These are phyloP conservation scores for Claviceps sp. DNA, from an alignment of 2,329 filamentous ascomycete genomes.

Conservation along the genomic window DNA sequence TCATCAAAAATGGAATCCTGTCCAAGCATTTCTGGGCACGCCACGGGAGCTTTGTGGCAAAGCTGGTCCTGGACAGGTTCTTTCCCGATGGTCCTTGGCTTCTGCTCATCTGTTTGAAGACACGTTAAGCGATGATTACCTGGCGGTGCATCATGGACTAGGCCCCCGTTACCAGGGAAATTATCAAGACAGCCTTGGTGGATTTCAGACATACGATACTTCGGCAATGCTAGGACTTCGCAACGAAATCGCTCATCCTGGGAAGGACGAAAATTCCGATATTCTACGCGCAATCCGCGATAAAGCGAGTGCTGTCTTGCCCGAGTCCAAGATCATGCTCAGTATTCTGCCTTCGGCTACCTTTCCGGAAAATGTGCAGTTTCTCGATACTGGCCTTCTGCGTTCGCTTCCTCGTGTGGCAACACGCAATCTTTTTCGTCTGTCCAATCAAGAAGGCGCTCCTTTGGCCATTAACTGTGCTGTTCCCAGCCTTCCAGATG, in stretches of 20 bases:
- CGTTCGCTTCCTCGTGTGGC: constrained; percentile 63
- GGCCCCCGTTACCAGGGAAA: constrained; percentile 89
- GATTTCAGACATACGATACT: constrained; percentile 90
- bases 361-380: constrained; percentile 68
- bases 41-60: constrained; percentile 73
- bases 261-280: constrained; percentile 82
- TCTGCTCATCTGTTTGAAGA: constrained; percentile 84
- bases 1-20: constrained; percentile 46
- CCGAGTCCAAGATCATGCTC: constrained; percentile 68
- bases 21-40: constrained; percentile 89
- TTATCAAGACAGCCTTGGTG: constrained; percentile 89
- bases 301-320: constrained; percentile 69
- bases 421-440: constrained; percentile 41
- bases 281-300: constrained; percentile 79
- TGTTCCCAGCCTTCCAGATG: constrained; percentile 76
- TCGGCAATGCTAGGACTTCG: constrained; percentile 82
- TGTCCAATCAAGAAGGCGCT: constrained; percentile 40
- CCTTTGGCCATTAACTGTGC: constrained; percentile 80
- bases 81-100: constrained; percentile 77
- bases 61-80: constrained; percentile 57
- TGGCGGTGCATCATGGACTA: constrained; percentile 81
- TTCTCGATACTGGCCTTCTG: constrained; percentile 63
- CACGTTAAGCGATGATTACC: constrained; percentile 74
- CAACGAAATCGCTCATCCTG: constrained; percentile 80
- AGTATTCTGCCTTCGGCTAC: constrained; percentile 72